Percentiles rank a stretch among this genome's conserved stretches.
phyloP scores from a whole-genome alignment of 2,329 filamentous ascomycete species.

The Diaporthe sp. region DNA sequence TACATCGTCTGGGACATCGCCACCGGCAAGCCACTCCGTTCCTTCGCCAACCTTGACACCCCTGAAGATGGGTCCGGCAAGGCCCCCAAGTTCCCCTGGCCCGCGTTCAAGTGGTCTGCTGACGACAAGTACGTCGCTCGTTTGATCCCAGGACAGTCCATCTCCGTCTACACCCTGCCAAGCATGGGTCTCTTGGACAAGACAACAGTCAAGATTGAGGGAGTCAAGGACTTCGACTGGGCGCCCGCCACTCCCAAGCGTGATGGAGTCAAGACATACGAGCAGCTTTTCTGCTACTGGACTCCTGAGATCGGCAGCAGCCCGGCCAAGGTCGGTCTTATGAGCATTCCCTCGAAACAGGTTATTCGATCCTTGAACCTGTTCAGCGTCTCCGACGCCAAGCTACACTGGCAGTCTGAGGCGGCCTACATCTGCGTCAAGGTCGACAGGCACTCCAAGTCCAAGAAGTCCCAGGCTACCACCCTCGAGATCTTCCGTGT shows the following conservation, averaged over 20 bases:
- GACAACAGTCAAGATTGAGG: conserved; percentile 94
- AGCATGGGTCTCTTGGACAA: conserved; percentile 91
- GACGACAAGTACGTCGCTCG: conserved; percentile 98
- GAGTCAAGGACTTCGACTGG: conserved; percentile 98
- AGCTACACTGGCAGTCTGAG: conserved; percentile 98
- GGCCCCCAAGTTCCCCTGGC: conserved; percentile 89
- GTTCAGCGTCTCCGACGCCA: conserved; percentile 97
- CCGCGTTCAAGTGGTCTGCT: conserved; percentile 98
- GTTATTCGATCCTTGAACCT: conserved; percentile 94
- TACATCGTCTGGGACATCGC: conserved; percentile 99
- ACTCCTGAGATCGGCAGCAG: conserved; percentile 98
- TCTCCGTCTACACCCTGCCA: conserved; percentile 95
- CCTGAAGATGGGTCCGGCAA: conserved; percentile 76
- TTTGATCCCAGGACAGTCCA: conserved; percentile 86
- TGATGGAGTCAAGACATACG: conserved; percentile 89
- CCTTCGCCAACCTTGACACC: conserved; percentile 90
- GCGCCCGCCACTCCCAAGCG: conserved; percentile 84
- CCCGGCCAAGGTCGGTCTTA: conserved; percentile 94
- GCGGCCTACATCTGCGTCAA: conserved; percentile 96
- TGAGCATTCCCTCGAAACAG: conserved; percentile 96
- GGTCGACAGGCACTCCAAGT: conserved; percentile 98
- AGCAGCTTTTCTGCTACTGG: conserved; percentile 98
- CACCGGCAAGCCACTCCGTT: conserved; percentile 88
- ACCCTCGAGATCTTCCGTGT: conserved; percentile 99
- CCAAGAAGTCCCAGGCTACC: conserved; percentile 96